phyloP scores from a whole-genome alignment of 176 grass and related monocot species.

The Elymus sibiricus region DNA sequence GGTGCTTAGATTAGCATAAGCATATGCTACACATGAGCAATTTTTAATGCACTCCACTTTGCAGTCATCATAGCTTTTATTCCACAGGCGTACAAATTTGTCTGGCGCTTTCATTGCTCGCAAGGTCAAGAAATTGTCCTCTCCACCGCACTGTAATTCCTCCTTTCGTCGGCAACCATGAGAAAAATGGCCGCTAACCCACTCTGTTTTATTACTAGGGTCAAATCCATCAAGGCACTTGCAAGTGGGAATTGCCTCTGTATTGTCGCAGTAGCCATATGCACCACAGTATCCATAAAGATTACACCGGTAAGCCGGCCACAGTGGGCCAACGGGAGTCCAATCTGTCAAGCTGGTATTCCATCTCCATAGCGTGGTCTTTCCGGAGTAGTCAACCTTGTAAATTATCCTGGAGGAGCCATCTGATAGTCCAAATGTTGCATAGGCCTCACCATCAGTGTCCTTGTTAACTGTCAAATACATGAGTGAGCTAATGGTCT shows the following conservation, averaged over 20 bases:
- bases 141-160: neutral
- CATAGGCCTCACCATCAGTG: neutral
- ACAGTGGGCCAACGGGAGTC: rapidly evolving
- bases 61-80: constrained; percentile 22
- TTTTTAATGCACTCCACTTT: constrained; percentile 29
- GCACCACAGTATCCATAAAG: constrained; percentile 1
- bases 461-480: neutral
- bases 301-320: neutral
- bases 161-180: constrained; percentile 12
- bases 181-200: neutral
- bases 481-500: neutral
- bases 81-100: neutral
- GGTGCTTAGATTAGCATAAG: constrained; percentile 11
- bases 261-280: neutral
- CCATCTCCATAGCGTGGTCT: neutral
- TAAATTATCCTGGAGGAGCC: neutral
- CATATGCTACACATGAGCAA: constrained; percentile 55
- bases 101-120: neutral
- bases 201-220: neutral
- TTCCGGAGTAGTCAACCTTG: constrained; percentile 12
- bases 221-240: constrained; percentile 32
- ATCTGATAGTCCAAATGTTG: constrained; percentile 7
- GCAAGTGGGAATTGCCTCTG: neutral
- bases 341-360: neutral
- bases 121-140: constrained; percentile 6